A percentile compares a stretch with the other conserved stretches of the same genome.
These are phyloP conservation scores for Ustilago cynodontis DNA, from an alignment of 1,284 basidiomycete genomes.

Conservation along the genomic window DNA sequence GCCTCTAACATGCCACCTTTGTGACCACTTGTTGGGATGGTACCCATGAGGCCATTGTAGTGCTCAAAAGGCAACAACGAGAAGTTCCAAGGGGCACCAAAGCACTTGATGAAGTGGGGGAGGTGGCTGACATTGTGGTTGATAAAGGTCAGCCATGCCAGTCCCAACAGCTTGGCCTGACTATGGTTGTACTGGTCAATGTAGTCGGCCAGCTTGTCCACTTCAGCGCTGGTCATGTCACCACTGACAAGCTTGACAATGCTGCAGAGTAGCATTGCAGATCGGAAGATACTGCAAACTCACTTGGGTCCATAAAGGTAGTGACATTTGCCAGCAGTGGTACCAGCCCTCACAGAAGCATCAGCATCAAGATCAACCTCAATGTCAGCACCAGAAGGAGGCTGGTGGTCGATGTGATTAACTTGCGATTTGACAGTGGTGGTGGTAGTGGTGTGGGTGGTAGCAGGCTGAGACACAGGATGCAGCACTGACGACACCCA, in stretches of 20 bases:
- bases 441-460: neutral
- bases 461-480: neutral
- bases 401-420: too few species aligned
- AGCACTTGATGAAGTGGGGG: slow-evolving; percentile 1
- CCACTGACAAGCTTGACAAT: slow-evolving; percentile 7
- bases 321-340: too few species aligned
- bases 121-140: slow-evolving; percentile 12
- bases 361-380: too few species aligned
- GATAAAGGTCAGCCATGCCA: slow-evolving; percentile 16
- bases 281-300: neutral
- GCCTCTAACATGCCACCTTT: neutral
- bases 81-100: neutral
- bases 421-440: too few species aligned
- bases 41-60: slow-evolving; percentile 4
- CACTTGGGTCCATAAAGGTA: neutral
- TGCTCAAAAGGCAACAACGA: slow-evolving; percentile 10
- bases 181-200: slow-evolving; percentile 1
- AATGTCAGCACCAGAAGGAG: too few species aligned
- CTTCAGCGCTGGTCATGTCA: neutral
- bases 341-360: too few species aligned
- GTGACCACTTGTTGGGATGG: neutral
- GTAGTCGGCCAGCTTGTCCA: neutral
- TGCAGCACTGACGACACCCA: too few species aligned
- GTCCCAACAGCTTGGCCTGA: slow-evolving; percentile 10
- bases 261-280: neutral